phyloP scores from a whole-genome alignment of 1,284 basidiomycete species.

The Sporisorium scitamineum region DNA sequence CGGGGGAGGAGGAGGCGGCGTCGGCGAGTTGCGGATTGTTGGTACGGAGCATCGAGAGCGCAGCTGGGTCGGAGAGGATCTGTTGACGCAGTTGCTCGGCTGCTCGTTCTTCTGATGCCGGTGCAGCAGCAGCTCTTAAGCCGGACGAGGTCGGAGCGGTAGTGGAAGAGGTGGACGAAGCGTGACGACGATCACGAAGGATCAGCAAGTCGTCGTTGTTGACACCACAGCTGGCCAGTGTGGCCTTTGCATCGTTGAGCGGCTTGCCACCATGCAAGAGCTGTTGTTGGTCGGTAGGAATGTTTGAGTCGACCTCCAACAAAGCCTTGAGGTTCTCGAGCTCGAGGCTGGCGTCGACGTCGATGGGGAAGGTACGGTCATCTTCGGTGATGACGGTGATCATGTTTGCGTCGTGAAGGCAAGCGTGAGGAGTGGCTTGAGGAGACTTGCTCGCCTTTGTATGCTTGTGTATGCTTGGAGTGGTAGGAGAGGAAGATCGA shows the following conservation, averaged over 20 bases:
- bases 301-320: slow-evolving; percentile 58
- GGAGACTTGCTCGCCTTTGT: not conserved
- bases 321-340: slow-evolving; percentile 64
- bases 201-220: slow-evolving; percentile 60
- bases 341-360: slow-evolving; percentile 61
- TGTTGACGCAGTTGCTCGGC: slow-evolving; percentile 90
- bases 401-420: slow-evolving; percentile 37
- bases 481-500: not conserved
- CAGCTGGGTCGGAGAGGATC: slow-evolving; percentile 81
- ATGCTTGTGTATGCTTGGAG: not conserved
- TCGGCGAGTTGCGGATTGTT: slow-evolving; percentile 54
- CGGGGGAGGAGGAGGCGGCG: slow-evolving; percentile 18
- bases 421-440: not conserved
- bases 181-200: slow-evolving; percentile 25
- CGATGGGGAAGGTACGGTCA: slow-evolving; percentile 60
- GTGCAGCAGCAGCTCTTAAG: not conserved
- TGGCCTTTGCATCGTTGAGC: slow-evolving; percentile 45
- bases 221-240: slow-evolving; percentile 57
- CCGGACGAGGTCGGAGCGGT: not conserved
- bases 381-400: slow-evolving; percentile 63
- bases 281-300: slow-evolving; percentile 53
- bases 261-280: slow-evolving; percentile 45
- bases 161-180: not conserved
- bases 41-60: slow-evolving; percentile 81
- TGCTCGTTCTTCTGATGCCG: slow-evolving; percentile 76